Evolutionary conservation across 2,329 filamentous ascomycete species (phyloP).

Genomic region (Pseudofabraea citricarpa): DNA sequence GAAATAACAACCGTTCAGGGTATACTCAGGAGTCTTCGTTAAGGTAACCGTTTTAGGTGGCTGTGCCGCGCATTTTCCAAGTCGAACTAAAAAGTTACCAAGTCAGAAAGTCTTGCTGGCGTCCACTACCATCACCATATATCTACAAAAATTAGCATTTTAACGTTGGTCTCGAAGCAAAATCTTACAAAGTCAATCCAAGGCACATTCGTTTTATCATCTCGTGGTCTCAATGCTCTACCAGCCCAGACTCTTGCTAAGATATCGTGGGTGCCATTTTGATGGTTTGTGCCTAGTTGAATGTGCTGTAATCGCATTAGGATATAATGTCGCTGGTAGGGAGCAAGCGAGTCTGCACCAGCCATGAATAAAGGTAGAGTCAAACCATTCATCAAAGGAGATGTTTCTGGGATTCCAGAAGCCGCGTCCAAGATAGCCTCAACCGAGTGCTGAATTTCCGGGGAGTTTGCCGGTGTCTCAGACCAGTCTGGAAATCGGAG

Average conservation of each 20-base stretch:
- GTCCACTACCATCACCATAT: background rate
- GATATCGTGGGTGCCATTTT: conserved; percentile 1
- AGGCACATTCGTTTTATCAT: conserved; percentile 1
- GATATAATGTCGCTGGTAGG: conserved; percentile 1
- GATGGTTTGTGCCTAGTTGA: conserved; percentile 2
- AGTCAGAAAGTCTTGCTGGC: conserved; percentile 1
- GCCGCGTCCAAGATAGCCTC: conserved; percentile 1
- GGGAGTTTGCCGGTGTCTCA: background rate
- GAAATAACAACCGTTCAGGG: too few relatives aligned
- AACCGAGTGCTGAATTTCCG: conserved; percentile 1
- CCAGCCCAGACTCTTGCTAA: background rate
- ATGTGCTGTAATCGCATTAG: background rate
- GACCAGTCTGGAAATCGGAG: conserved; percentile 2
- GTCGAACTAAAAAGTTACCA: too few relatives aligned
- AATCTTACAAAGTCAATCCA: conserved; percentile 1
- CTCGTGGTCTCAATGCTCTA: conserved; percentile 1
- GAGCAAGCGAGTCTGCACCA: background rate
- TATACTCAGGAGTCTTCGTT: too few relatives aligned
- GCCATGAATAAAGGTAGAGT: conserved; percentile 1
- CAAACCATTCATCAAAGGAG: conserved; percentile 1
- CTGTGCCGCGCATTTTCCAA: too few relatives aligned
- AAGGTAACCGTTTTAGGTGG: too few relatives aligned
- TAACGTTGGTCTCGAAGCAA: background rate
- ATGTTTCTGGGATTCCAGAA: background rate
- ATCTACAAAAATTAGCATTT: background rate